A percentile compares a stretch with the other conserved stretches of the same genome.
Conservation (phyloP, 768 basidiomycete species). For the Lactifluus rugatus region DNA sequence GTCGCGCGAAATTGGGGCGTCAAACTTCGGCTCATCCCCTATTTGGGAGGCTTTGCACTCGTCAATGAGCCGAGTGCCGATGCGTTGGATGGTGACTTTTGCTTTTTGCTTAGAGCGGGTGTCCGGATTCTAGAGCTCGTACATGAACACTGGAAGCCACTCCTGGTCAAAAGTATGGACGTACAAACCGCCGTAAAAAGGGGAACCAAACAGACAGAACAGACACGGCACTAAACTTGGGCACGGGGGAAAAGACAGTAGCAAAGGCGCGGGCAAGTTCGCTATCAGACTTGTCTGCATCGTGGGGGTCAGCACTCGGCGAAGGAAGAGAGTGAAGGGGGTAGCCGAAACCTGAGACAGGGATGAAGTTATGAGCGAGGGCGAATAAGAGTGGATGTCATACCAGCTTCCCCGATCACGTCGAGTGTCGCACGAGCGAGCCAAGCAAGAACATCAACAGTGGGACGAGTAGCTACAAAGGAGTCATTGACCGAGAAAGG, state of each 20-base stretch:
- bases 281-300: constrained; percentile 30
- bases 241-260: constrained; percentile 43
- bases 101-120: constrained; percentile 7
- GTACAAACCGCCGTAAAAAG: constrained; percentile 42
- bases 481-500: constrained; percentile 9
- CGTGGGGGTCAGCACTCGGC: constrained; percentile 27
- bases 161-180: constrained; percentile 32
- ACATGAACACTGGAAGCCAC: constrained; percentile 18
- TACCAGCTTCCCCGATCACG: constrained; percentile 65
- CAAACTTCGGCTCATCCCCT: not conserved
- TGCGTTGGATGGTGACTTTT: constrained; percentile 11
- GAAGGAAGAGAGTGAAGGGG: constrained; percentile 43
- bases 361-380: not conserved
- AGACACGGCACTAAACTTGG: constrained; percentile 42
- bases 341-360: constrained; percentile 41
- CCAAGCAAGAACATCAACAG: constrained; percentile 55
- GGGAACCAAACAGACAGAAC: constrained; percentile 53
- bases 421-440: constrained; percentile 63
- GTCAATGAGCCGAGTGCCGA: constrained; percentile 16
- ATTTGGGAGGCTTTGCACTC: constrained; percentile 3
- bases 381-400: not conserved
- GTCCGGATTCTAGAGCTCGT: constrained; percentile 6
- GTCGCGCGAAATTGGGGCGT: constrained; percentile 7
- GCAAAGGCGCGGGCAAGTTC: constrained; percentile 48
- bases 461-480: constrained; percentile 13